Percentiles rank a stretch among this genome's conserved stretches.
Evolutionary conservation across 2,329 filamentous ascomycete species (phyloP).

Genomic region (Exophiala calicioides): DNA sequence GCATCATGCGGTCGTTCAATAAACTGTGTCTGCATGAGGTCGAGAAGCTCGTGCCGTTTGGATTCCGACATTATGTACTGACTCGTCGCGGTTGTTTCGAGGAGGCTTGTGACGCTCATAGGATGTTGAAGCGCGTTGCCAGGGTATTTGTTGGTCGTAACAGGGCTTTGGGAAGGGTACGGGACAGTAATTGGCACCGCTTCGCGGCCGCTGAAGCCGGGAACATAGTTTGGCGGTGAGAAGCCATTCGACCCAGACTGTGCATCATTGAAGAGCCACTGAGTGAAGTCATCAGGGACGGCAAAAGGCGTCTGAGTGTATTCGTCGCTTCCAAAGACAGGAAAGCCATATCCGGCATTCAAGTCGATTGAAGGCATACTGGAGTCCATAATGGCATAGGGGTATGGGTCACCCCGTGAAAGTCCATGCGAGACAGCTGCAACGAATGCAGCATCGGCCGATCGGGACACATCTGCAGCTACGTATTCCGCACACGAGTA

Average conservation of each 20-base stretch:
- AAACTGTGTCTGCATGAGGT: slow-evolving; percentile 78
- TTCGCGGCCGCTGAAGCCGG: slow-evolving; percentile 43
- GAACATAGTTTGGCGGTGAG: slow-evolving; percentile 41
- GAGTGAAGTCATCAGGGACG: slow-evolving; percentile 83
- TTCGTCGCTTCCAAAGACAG: slow-evolving; percentile 82
- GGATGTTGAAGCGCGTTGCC: slow-evolving; percentile 60
- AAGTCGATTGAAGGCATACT: slow-evolving; percentile 38
- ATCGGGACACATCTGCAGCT: slow-evolving; percentile 17
- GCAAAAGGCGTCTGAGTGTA: slow-evolving; percentile 85
- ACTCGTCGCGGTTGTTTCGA: slow-evolving; percentile 72
- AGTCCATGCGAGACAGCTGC: slow-evolving; percentile 35
- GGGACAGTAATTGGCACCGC: slow-evolving; percentile 50
- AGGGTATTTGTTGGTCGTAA: slow-evolving; percentile 27
- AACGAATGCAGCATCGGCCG: slow-evolving; percentile 33
- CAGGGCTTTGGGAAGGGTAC: slow-evolving; percentile 53
- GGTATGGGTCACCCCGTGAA: slow-evolving; percentile 23
- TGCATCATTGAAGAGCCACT: slow-evolving; percentile 76
- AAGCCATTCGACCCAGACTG: slow-evolving; percentile 56
- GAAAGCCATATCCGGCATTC: slow-evolving; percentile 58
- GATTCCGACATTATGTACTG: slow-evolving; percentile 82
- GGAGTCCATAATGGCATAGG: slow-evolving; percentile 24
- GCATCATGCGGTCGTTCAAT: slow-evolving; percentile 76
- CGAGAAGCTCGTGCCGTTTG: slow-evolving; percentile 79
- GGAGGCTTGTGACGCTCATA: slow-evolving; percentile 84
- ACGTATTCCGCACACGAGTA: slow-evolving; percentile 23